phyloP scores from a whole-genome alignment of 768 basidiomycete genomes.

The Auricularia sp. region DNA sequence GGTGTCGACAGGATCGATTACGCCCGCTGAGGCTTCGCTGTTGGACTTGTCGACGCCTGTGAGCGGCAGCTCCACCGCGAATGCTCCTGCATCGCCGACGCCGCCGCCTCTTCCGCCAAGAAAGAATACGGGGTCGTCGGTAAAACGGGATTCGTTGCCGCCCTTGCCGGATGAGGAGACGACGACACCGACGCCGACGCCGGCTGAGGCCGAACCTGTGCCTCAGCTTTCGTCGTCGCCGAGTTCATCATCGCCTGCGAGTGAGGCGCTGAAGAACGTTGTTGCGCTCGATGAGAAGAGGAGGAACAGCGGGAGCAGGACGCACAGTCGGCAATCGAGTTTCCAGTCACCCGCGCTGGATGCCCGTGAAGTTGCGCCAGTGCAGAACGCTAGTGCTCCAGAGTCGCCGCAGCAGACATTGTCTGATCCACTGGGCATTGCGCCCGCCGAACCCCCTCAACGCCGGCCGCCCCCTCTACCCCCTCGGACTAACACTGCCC shows the following conservation, averaged over 20 bases:
- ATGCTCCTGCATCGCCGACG: conserved; percentile 13
- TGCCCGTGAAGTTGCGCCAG: neutral
- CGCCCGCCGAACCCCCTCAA: too few species aligned
- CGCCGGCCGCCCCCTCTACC: too few species aligned
- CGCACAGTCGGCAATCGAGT: neutral
- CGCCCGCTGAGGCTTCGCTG: conserved; percentile 8
- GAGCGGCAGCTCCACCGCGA: neutral
- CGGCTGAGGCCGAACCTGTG: neutral
- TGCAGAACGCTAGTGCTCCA: too few species aligned
- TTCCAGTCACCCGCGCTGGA: neutral
- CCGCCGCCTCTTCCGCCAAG: conserved; percentile 35
- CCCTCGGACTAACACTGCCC: too few species aligned
- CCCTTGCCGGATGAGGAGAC: conserved; percentile 34
- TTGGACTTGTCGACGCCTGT: conserved; percentile 1
- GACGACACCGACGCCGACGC: conserved; percentile 19
- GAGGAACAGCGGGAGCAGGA: neutral
- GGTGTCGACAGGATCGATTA: neutral
- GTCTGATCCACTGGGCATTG: too few species aligned
- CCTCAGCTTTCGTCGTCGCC: conserved; percentile 11
- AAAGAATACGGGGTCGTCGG: conserved; percentile 18
- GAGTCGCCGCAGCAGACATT: too few species aligned
- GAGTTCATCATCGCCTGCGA: conserved; percentile 31
- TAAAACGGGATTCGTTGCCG: conserved; percentile 14
- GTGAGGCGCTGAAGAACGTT: conserved; percentile 48
- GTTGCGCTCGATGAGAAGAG: conserved; percentile 24